These are phyloP conservation scores for Pleurotus pulmonarius DNA, from an alignment of 768 basidiomycete species.

Conservation along the genomic window DNA sequence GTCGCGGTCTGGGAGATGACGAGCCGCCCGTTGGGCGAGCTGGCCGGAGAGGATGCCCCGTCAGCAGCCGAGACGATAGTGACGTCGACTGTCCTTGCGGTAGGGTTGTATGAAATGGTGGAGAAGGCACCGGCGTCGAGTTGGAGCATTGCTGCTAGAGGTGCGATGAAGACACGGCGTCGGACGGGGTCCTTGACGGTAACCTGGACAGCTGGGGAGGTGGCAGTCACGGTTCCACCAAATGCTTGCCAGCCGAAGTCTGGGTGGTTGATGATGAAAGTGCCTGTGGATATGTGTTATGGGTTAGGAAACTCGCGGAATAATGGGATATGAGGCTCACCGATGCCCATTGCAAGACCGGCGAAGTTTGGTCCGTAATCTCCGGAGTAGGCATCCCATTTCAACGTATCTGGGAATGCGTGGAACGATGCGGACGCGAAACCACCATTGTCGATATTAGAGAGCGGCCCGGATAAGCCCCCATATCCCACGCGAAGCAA, in stretches of 20 bases:
- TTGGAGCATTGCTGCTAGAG: slow-evolving; percentile 40
- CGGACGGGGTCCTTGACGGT: slow-evolving; percentile 44
- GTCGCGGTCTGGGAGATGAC: slow-evolving; percentile 39
- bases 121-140: slow-evolving; percentile 53
- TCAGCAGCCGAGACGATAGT: slow-evolving; percentile 37
- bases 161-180: slow-evolving; percentile 48
- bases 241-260: slow-evolving; percentile 62
- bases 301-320: background rate
- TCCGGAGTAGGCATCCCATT: slow-evolving; percentile 56
- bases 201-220: slow-evolving; percentile 38
- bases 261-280: slow-evolving; percentile 47
- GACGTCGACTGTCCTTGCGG: slow-evolving; percentile 31
- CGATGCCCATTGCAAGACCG: slow-evolving; percentile 48
- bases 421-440: slow-evolving; percentile 60
- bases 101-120: slow-evolving; percentile 35
- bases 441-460: slow-evolving; percentile 55
- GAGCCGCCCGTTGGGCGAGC: slow-evolving; percentile 42
- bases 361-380: slow-evolving; percentile 62
- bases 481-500: slow-evolving; percentile 50
- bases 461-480: slow-evolving; percentile 49
- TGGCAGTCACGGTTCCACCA: slow-evolving; percentile 42
- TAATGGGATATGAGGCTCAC: slow-evolving; percentile 7
- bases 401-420: slow-evolving; percentile 52
- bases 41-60: slow-evolving; percentile 36
- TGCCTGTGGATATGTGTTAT: slow-evolving; percentile 8